Base-by-base conservation (phyloP, 2,329 filamentous ascomycete genomes). In the Pleomassaria siparia region DNA sequence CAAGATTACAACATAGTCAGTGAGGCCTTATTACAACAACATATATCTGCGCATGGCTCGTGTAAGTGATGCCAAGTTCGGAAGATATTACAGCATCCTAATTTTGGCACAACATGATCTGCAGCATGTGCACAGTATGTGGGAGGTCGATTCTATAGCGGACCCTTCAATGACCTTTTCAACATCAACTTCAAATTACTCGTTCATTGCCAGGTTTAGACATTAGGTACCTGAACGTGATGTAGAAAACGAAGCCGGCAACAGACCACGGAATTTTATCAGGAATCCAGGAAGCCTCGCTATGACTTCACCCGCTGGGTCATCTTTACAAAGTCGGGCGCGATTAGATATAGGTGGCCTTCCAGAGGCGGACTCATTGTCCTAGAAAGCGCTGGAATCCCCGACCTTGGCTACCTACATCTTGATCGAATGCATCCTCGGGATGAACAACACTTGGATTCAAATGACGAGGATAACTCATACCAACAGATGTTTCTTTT, bases 401-500 rank as follows among this genome's bases (percentile, higher is more conserved):
- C 44, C 15, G 56, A 59, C 46, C 46, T 58, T 9, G 40, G 53
- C 13, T 56, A 53, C 46, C 46, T 59, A 13, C 40, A 18, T 20
- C 47, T 59, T 11, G 46, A 56, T 37, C 47, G 44, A n/a, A 21
- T 47, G 12, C 18, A 54, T 43, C 53, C 53, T 6, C 49, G 37
- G 11, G 25, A 44, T 25, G 16, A 39, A n/a, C 36, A 50, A 20
- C 18, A 51, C 45, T 37, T 43, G 18, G 26, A 46, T 43, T 30
- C 41, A 16, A 29, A 48, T 2, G 36, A 39, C 1, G 52, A 59
- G 36, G 53, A 58, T 36, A 43, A 22, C 15, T 54, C 55, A 30
- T 53, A 44, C 35, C 25, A 51, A 33, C 46, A 40, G 36, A 32
- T 59, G 40, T 37, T 59, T 11, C 40, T 52, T 22, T 47, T 59